Conservation (phyloP, 108 stramenopile species). For the Epithemia pelagica region DNA sequence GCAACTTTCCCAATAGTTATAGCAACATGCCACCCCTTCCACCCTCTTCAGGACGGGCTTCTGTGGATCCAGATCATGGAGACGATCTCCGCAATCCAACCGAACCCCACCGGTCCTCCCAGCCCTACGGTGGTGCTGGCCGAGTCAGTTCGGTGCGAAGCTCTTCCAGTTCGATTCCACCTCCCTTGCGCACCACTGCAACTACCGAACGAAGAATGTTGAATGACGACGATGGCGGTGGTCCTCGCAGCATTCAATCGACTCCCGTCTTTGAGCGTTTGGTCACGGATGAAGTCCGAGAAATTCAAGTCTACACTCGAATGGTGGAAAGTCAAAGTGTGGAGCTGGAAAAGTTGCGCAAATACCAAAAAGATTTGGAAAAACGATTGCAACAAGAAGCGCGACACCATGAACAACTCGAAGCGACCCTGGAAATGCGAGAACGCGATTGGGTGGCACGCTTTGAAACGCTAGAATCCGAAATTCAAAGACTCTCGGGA, state of each 20-base stretch:
- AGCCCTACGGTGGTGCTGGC: neutral
- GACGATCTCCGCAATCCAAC: neutral
- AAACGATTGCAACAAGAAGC: constrained; percentile 36
- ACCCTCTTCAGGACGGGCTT: neutral
- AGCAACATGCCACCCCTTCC: neutral
- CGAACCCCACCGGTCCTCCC: neutral
- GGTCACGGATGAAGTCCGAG: constrained; percentile 54
- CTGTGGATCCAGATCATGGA: neutral
- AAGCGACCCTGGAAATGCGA: constrained; percentile 37
- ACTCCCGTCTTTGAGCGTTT: constrained; percentile 57
- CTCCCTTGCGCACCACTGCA: neutral
- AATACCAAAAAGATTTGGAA: constrained; percentile 40
- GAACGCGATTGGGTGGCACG: constrained; percentile 43
- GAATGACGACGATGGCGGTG: neutral
- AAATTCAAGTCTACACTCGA: constrained; percentile 38
- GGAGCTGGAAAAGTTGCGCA: constrained; percentile 34
- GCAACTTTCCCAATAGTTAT: neutral
- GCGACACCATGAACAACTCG: constrained; percentile 29
- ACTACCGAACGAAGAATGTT: neutral
- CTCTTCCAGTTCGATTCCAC: neutral
- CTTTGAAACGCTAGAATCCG: constrained; percentile 32
- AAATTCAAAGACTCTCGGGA: constrained; percentile 41
- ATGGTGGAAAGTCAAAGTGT: constrained; percentile 52
- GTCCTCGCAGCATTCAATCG: constrained; percentile 17
- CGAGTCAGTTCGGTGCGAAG: constrained; percentile 1